phyloP scores from a whole-genome alignment of 306 rosid species.

The Pueraria montana region DNA sequence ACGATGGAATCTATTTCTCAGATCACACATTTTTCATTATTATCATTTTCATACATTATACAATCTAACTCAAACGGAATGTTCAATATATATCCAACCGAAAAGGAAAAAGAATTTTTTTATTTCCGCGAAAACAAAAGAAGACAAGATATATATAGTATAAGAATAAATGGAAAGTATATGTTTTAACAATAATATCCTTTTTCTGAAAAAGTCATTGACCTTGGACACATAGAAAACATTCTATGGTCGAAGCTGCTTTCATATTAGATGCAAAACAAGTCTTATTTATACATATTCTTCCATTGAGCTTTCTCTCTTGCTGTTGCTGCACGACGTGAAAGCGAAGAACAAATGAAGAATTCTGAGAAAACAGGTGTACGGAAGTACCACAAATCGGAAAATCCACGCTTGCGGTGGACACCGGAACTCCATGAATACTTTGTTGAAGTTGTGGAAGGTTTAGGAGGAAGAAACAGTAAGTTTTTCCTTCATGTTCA shows the following conservation, averaged over 20 bases:
- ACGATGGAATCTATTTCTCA: background rate
- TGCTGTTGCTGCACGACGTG: conserved; percentile 26
- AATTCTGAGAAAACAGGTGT: conserved; percentile 40
- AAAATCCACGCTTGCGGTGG: conserved; percentile 56
- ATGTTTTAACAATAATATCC: conserved; percentile 27
- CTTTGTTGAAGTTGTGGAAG: conserved; percentile 53
- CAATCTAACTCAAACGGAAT: conserved; percentile 23
- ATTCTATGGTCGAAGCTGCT: conserved; percentile 48
- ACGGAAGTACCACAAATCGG: conserved; percentile 53
- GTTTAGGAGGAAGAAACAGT: conserved; percentile 52
- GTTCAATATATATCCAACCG: conserved; percentile 21
- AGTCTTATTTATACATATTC: conserved; percentile 17
- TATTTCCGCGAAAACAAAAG: background rate
- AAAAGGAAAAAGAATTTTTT: background rate
- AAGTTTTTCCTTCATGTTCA: conserved; percentile 3
- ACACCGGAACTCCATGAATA: conserved; percentile 55
- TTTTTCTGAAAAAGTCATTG: conserved; percentile 38
- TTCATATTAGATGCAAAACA: conserved; percentile 42
- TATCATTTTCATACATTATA: background rate
- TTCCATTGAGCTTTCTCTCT: conserved; percentile 26
- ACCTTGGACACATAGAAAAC: conserved; percentile 43
- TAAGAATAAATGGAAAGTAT: conserved; percentile 44
- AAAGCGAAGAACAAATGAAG: conserved; percentile 37
- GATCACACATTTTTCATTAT: background rate
- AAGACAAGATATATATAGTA: background rate